Conservation (phyloP, 1,284 basidiomycete genomes). For the Austroboletus novae-zelandiae region DNA sequence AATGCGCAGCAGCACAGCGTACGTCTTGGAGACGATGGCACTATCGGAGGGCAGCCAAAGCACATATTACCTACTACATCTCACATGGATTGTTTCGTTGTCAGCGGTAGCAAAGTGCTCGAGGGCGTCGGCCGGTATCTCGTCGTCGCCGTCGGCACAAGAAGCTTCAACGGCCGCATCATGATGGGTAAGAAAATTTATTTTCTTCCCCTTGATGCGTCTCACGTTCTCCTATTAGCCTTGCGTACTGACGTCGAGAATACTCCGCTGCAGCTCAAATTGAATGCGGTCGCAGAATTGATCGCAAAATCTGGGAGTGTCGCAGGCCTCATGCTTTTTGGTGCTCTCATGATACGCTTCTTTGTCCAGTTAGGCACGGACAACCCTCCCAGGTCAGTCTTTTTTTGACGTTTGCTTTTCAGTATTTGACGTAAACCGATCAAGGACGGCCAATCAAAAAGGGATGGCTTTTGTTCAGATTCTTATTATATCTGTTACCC, state of each 20-base stretch:
- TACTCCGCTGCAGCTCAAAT: constrained; percentile 92
- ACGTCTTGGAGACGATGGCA: constrained; percentile 22
- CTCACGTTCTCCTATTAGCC: constrained; percentile 41
- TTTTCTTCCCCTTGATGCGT: constrained; percentile 4
- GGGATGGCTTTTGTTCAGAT: constrained; percentile 93
- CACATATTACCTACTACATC: constrained; percentile 23
- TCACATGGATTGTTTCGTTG: constrained; percentile 90
- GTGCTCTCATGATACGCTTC: constrained; percentile 89
- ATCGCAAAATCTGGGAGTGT: constrained; percentile 89
- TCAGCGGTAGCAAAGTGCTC: constrained; percentile 92
- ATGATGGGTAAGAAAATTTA: constrained; percentile 75
- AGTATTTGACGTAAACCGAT: constrained; percentile 1
- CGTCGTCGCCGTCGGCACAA: constrained; percentile 87
- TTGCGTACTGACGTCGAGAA: constrained; percentile 80
- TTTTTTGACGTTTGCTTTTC: not conserved
- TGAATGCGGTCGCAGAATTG: constrained; percentile 89
- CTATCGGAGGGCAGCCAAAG: constrained; percentile 17
- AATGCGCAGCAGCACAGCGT: constrained; percentile 23
- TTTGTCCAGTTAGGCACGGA: constrained; percentile 78
- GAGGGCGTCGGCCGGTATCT: constrained; percentile 96
- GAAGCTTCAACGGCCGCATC: constrained; percentile 93
- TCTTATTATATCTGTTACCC: constrained; percentile 91
- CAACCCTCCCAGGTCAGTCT: constrained; percentile 46
- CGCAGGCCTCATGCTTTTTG: constrained; percentile 84
- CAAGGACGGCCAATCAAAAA: constrained; percentile 74